These are phyloP conservation scores for Suillus luteus DNA, from an alignment of 768 basidiomycete species.

Conservation along the genomic window DNA sequence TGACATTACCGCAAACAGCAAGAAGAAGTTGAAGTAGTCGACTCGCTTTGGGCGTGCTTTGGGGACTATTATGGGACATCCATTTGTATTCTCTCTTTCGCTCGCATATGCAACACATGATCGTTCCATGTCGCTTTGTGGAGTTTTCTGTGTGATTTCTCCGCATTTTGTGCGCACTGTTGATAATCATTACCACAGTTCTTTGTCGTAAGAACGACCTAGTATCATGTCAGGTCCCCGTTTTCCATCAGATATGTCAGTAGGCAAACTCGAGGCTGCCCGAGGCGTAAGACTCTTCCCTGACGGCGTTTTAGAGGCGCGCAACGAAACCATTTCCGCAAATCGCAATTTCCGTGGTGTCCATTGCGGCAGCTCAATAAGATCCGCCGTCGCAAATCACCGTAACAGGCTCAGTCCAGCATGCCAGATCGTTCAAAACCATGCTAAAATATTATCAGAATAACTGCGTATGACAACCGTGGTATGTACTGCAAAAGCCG, in stretches of 20 bases:
- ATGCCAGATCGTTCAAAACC: neutral
- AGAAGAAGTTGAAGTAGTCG: slow-evolving; percentile 95
- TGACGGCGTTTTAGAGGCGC: neutral
- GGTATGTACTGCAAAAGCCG: slow-evolving; percentile 9
- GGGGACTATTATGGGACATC: slow-evolving; percentile 15
- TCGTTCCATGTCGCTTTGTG: slow-evolving; percentile 9
- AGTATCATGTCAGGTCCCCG: neutral
- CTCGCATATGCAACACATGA: slow-evolving; percentile 24
- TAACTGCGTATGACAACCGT: neutral
- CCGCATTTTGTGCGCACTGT: slow-evolving; percentile 2
- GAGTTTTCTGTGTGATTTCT: slow-evolving; percentile 3
- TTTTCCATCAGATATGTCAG: neutral
- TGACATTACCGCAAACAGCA: slow-evolving; percentile 45
- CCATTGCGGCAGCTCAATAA: neutral
- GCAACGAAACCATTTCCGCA: neutral
- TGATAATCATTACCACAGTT: neutral
- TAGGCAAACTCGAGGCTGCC: neutral
- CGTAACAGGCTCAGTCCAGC: neutral
- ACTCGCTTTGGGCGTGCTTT: slow-evolving; percentile 16
- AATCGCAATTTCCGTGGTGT: neutral
- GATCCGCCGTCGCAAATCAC: neutral
- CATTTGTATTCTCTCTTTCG: slow-evolving; percentile 25
- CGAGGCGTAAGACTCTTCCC: neutral
- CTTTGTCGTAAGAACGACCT: neutral
- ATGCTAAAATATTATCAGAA: neutral